Base-by-base conservation (phyloP, 768 basidiomycete genomes). In the Pleurotus cornucopiae region DNA sequence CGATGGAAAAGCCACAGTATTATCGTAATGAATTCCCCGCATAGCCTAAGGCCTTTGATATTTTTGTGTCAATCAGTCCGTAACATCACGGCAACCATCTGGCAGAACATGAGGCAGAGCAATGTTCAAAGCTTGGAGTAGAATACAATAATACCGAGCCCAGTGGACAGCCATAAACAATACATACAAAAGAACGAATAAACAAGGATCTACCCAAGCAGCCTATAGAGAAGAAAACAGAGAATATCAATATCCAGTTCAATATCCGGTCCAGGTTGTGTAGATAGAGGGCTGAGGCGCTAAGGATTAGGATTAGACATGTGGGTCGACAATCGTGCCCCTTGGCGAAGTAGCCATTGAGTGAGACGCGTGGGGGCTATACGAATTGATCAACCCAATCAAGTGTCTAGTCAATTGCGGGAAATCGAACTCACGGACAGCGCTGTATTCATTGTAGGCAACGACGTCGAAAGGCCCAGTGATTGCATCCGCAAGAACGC, bases 391-490 rank as follows among this genome's bases (percentile, higher is more conserved):
- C 37, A 55, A 38, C 20, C n/a, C n/a, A 18, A 11, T 7, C 5
- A 25, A 25, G 52, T 7, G 12, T n/a, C n/a, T 7, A 34, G 23
- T 21, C 26, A 18, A 23, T 13, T n/a, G 16, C 14, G 21, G 13
- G 46, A 23, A 48, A 48, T 14, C 9, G 20, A 38, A 59, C 43
- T 71, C 70, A 94, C 94, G 81, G 58, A 86, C 87, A 49, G 90
- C 91, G 58, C 81, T 76, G 70, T 96, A 97, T 63, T 85, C 78
- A 57, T 78, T 73, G 64, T 86, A 81, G 14, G 86, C 75, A 30
- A 89, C 76, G 54, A 94, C 91, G 49, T 93, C 88, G 70, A 97
- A 95, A 2, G 85, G 67, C 47, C 80, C 75, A 21, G 94, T 92
- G 41, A 79, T 77, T n/a, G 85, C 79, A 61, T 84, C 78, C 43